Base-by-base conservation (phyloP, 1,284 basidiomycete genomes). In the Ganoderma multipileum region DNA sequence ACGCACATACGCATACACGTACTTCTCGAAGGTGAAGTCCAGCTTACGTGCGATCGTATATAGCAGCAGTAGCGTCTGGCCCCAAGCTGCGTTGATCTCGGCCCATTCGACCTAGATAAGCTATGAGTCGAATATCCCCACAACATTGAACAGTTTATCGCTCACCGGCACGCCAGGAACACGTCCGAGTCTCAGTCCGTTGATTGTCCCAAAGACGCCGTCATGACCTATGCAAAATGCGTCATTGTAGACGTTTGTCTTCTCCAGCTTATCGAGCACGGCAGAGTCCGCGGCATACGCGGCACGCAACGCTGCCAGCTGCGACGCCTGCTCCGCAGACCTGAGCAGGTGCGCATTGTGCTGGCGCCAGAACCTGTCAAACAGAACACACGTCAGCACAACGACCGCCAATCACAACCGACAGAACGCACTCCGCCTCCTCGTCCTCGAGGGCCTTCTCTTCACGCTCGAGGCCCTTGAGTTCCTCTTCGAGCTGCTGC, bases 71-170 rank as follows among this genome's bases (percentile, higher is more conserved):
- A 97, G 85, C 0, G 96, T 95, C 77, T 99, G 94, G 0, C 98
- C 98, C 96, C 97, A 98, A 3, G 98, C 98, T 6, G 98, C 98
- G 78, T 99, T 99, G 80, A 99, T 97, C 81, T 99, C 98, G 6
- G 95, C 90, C 97, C 97, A 99, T 77, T 99, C 97, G 36, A 99
- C 95, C 87, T 94, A 74, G 0, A 76, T 68, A 57, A 28, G 58
- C 38, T 12, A 3, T 60, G 9, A 60, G 38, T 38, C 8, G 11
- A 18, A 18, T 14, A 7, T 58, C 57, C 20, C 14, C 11, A 36
- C n/a, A 3, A 6, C 16, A 0, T 18, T n/a, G 26, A 18, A 3
- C 20, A 2, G 0, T 26, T 26, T 14, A 26, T 12, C 20, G 59
- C 88, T 54, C 75, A 93, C 92, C 20, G 89, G 89, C 42, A 92